phyloP scores from a whole-genome alignment of 2,329 filamentous ascomycete species.

The Xenoacremonium recifei region DNA sequence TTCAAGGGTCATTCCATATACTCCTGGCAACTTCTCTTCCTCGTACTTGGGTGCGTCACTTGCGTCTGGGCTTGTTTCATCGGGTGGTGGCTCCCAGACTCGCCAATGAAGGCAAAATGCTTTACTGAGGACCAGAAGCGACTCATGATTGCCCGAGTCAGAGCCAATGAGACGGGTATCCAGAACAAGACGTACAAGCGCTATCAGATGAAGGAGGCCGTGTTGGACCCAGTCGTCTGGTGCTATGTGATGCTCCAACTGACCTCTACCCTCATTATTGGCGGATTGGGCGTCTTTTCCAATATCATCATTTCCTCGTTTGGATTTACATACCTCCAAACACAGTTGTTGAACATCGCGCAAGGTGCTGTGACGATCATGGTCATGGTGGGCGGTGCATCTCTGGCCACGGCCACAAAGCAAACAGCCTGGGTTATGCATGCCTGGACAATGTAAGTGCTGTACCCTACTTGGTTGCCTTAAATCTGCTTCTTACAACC shows the following conservation, averaged over 20 bases:
- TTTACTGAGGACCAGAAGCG: constrained; percentile 39
- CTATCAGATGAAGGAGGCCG: constrained; percentile 37
- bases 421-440: constrained; percentile 13
- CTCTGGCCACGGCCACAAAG: constrained; percentile 12
- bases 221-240: constrained; percentile 34
- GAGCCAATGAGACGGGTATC: constrained; percentile 37
- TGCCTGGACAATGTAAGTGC: no score
- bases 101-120: constrained; percentile 50
- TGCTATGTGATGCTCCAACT: constrained; percentile 9
- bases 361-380: constrained; percentile 31
- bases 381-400: constrained; percentile 27
- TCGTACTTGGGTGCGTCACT: constrained; percentile 39
- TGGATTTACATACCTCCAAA: constrained; percentile 13
- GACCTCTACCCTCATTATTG: constrained; percentile 8
- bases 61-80: constrained; percentile 34
- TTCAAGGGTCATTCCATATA: constrained; percentile 23
- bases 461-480: no score
- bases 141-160: constrained; percentile 26
- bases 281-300: constrained; percentile 5
- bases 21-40: constrained; percentile 39
- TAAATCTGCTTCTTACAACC: background rate
- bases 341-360: constrained; percentile 38
- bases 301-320: constrained; percentile 3
- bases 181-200: constrained; percentile 33
- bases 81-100: constrained; percentile 45